Evolutionary conservation across 176 grass and related monocot species (phyloP), one percentile per base, ranked within the genome.

Genomic region (Olyra latifolia): DNA sequence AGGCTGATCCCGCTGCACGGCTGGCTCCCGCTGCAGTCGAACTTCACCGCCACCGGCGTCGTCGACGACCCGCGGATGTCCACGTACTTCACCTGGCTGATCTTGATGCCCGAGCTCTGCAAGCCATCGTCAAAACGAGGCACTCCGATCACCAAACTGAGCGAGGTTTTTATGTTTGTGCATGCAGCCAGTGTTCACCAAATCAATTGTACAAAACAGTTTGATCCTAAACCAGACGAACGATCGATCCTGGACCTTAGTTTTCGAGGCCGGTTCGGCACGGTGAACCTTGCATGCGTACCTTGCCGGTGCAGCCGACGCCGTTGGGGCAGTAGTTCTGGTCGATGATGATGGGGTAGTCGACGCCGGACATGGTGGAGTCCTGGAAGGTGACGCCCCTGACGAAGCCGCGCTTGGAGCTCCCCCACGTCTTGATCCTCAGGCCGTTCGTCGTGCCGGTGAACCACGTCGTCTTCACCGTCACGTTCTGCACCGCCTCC

Each of bases 341-440:
- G 67, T 98, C 92, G 53, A 98, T 95, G 80, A 95, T 95, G 71
- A 98, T 98, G 10, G 96, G 96, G 86, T 95, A 91, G 66, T 84
- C 69, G 35, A 95, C 96, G 55, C 76, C 81, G 60, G 63, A 46
- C 96, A 98, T 98, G 13, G 62, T 64, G 45, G 90, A 47, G 48
- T 95, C 50, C 3, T 74, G 5, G 90, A 98, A 98, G 20, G 89
- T 83, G 60, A 95, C 86, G 0, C 76, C 79, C 48, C 70, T 71
- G n/a, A 98, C 92, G 64, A 71, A 72, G 2, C 96, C 96, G 15
- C 71, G 69, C 67, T 87, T 87, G 30, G 86, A 35, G 25, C 78
- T 87, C n/a, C 86, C 82, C 92, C 96, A 98, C 3, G 90, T 98
- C 72, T 98, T 98, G 50, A 98, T 98, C 72, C 92, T 62, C 1